phyloP scores from a whole-genome alignment of 2,329 filamentous ascomycete species.

The Pestalotiopsis sp. region DNA sequence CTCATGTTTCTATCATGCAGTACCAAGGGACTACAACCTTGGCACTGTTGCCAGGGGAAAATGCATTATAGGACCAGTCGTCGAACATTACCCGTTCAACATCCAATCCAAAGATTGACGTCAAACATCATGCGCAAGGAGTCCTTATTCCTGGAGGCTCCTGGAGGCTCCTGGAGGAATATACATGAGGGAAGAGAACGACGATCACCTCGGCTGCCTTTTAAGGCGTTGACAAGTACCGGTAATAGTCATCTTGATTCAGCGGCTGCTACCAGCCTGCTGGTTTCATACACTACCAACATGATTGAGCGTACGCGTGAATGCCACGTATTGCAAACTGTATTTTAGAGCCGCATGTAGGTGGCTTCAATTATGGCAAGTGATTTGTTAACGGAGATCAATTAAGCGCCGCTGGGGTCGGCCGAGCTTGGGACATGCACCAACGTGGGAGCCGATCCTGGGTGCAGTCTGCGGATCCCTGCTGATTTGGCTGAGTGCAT shows the following conservation, averaged over 20 bases:
- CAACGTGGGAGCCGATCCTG: neutral
- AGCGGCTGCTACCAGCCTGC: no score
- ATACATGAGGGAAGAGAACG: neutral
- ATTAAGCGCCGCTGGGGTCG: conserved; percentile 4
- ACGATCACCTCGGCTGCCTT: neutral
- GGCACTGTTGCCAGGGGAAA: no score
- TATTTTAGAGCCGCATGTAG: conserved; percentile 3
- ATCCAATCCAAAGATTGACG: neutral
- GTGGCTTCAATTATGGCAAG: neutral
- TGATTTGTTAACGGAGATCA: neutral
- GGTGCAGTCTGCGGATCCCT: neutral
- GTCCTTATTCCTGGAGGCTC: neutral
- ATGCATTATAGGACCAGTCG: neutral
- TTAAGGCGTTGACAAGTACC: neutral
- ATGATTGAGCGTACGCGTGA: neutral
- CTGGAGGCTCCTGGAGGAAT: neutral
- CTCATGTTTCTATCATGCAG: no score
- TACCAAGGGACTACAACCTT: no score
- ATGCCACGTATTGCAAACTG: neutral
- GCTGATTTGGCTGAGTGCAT: neutral
- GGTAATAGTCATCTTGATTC: neutral
- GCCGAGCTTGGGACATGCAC: neutral
- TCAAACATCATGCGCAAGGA: neutral
- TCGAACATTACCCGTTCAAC: neutral
- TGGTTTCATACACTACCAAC: no score